Percentiles rank a stretch among this genome's conserved stretches.
These are phyloP conservation scores for Arbutus unedo DNA, from an alignment of 148 eudicot genomes.

Conservation along the genomic window DNA sequence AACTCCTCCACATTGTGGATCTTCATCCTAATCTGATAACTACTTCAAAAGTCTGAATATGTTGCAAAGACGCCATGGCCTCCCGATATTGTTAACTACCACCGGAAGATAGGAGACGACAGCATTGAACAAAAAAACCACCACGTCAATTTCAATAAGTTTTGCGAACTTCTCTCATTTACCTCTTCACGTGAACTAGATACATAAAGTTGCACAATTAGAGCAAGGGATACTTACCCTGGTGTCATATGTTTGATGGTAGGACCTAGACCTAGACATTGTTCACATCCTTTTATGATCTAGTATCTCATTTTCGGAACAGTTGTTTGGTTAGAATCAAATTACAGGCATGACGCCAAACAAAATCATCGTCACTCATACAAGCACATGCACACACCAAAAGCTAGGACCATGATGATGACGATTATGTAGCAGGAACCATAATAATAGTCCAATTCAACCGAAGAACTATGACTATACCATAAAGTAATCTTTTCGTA, in stretches of 20 bases:
- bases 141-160: too few species aligned
- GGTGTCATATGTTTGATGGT: not conserved
- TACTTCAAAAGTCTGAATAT: not conserved
- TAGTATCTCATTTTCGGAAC: not conserved
- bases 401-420: constrained; percentile 1
- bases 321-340: not conserved
- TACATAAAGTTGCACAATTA: not conserved
- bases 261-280: not conserved
- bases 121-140: not conserved
- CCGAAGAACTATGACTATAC: not conserved
- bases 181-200: not conserved
- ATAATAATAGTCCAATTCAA: not conserved
- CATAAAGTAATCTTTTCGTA: not conserved
- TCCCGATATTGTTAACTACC: not conserved
- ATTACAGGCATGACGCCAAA: not conserved
- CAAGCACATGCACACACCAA: not conserved
- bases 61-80: not conserved
- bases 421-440: not conserved
- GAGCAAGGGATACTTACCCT: not conserved
- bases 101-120: not conserved
- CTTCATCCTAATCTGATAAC: too few species aligned
- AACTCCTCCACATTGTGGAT: not conserved
- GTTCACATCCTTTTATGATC: not conserved
- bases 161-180: too few species aligned
- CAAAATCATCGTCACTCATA: not conserved